A percentile compares a stretch with the other conserved stretches of the same genome.
These are phyloP conservation scores for Catenaria anguillulae DNA, from an alignment of 371 early-diverging fungal species.

Conservation along the genomic window DNA sequence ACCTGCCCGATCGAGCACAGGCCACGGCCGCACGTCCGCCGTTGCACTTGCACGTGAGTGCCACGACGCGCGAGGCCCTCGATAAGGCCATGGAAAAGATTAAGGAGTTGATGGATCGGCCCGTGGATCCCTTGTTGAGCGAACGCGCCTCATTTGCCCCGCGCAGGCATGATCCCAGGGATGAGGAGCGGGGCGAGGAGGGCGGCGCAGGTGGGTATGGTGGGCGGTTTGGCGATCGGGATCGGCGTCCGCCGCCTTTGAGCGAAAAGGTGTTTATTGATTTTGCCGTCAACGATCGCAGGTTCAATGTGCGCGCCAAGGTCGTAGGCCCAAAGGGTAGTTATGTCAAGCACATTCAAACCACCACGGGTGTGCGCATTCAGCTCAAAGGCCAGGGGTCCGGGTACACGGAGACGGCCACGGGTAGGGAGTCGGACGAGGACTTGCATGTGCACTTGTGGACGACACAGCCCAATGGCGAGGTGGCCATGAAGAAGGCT, in stretches of 20 bases:
- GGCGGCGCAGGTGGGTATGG: not conserved
- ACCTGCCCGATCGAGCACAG: slow-evolving; percentile 50
- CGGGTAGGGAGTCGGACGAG: slow-evolving; percentile 58
- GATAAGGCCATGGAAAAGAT: slow-evolving; percentile 54
- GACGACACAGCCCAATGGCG: slow-evolving; percentile 42
- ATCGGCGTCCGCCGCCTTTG: too few species aligned
- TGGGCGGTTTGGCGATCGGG: too few species aligned
- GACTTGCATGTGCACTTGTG: slow-evolving; percentile 61
- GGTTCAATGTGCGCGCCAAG: slow-evolving; percentile 66
- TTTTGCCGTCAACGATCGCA: slow-evolving; percentile 49
- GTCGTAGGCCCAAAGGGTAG: slow-evolving; percentile 69
- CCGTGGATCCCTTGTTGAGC: slow-evolving; percentile 11
- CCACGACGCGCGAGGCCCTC: slow-evolving; percentile 43
- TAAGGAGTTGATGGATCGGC: slow-evolving; percentile 51
- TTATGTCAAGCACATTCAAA: slow-evolving; percentile 75
- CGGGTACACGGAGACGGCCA: slow-evolving; percentile 51
- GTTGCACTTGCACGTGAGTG: slow-evolving; percentile 57
- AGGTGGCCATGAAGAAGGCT: slow-evolving; percentile 54
- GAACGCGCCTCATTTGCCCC: slow-evolving; percentile 9
- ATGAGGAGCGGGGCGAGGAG: not conserved
- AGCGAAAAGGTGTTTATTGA: slow-evolving; percentile 53
- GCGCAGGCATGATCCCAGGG: not conserved
- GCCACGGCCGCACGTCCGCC: slow-evolving; percentile 64
- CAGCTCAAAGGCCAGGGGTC: slow-evolving; percentile 72
- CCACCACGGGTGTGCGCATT: slow-evolving; percentile 57